Evolutionary conservation across 2,329 filamentous ascomycete genomes (phyloP).

Genomic region (Aotearoamyces nothofagi): DNA sequence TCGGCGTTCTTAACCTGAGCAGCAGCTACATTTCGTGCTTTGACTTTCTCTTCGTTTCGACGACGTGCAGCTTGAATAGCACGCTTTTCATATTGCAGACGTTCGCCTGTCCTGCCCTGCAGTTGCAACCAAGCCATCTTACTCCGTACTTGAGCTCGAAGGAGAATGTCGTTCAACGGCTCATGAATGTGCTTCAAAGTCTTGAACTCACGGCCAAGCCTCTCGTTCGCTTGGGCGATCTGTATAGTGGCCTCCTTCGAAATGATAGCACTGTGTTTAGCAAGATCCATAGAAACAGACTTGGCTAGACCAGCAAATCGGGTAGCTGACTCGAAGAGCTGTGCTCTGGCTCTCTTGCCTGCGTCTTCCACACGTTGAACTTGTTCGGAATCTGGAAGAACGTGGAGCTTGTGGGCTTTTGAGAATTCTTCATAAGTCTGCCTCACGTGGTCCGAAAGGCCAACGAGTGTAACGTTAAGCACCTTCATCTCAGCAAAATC

Average conservation of each 20-base stretch:
- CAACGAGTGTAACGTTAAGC: not conserved
- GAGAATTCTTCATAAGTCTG: not conserved
- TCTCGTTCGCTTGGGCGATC: conserved; percentile 18
- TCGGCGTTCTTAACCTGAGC: conserved; percentile 4
- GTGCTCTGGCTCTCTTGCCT: conserved; percentile 1
- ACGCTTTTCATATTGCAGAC: conserved; percentile 29
- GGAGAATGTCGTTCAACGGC: conserved; percentile 28
- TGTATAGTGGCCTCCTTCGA: conserved; percentile 13
- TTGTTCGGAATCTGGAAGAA: conserved; percentile 8
- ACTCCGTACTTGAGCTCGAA: conserved; percentile 38
- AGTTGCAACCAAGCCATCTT: conserved; percentile 41
- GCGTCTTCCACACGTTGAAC: conserved; percentile 11
- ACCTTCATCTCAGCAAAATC: not conserved
- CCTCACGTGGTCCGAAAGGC: not conserved
- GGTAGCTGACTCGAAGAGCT: not conserved
- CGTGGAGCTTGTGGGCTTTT: conserved; percentile 3
- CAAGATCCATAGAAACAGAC: conserved; percentile 8
- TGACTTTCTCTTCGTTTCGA: conserved; percentile 5
- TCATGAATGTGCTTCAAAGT: conserved; percentile 22
- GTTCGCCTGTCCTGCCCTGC: conserved; percentile 31
- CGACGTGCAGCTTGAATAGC: conserved; percentile 21
- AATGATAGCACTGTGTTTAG: conserved; percentile 15
- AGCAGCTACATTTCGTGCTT: conserved; percentile 2
- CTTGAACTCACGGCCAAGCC: conserved; percentile 19
- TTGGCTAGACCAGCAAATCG: not conserved